Percentiles rank a stretch among this genome's conserved stretches.
These are phyloP conservation scores for Rhodotorula sphaerocarpa DNA, from an alignment of 768 basidiomycete genomes.

Conservation along the genomic window DNA sequence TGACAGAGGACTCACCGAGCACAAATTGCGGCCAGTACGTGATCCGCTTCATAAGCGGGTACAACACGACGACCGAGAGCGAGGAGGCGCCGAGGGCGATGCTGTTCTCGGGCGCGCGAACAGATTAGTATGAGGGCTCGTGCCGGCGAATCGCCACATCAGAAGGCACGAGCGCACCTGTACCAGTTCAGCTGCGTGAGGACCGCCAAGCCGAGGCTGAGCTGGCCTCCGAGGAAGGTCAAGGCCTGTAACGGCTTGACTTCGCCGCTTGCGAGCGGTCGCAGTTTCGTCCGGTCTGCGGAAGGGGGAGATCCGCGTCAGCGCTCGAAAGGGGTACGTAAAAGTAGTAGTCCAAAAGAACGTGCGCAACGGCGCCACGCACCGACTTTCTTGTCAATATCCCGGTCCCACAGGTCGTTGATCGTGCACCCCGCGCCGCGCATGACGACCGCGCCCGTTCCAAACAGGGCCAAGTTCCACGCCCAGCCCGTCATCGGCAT, in stretches of 20 bases:
- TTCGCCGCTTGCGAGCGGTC: constrained; percentile 79
- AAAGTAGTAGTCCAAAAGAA: too few relatives aligned
- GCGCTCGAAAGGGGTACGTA: too few relatives aligned
- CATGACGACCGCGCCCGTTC: constrained; percentile 85
- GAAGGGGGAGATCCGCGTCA: not conserved
- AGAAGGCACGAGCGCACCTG: constrained; percentile 53
- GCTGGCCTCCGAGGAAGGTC: constrained; percentile 70
- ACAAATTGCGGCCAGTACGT: constrained; percentile 97
- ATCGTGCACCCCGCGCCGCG: constrained; percentile 97
- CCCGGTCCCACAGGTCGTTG: constrained; percentile 96
- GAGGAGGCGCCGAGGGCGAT: constrained; percentile 88
- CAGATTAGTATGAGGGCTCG: not conserved
- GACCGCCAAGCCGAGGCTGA: constrained; percentile 72
- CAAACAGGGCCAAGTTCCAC: constrained; percentile 73
- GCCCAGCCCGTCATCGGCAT: constrained; percentile 61
- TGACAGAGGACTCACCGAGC: constrained; percentile 55
- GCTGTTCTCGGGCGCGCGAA: constrained; percentile 47
- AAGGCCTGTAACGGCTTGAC: constrained; percentile 67
- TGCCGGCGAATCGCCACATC: not conserved
- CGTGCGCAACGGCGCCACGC: constrained; percentile 39
- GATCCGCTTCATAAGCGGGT: constrained; percentile 93
- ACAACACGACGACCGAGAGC: constrained; percentile 72
- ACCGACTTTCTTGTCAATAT: constrained; percentile 89
- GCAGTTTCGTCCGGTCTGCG: constrained; percentile 70
- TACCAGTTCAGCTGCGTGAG: constrained; percentile 89